Evolutionary conservation across 1,139 yeast genomes (phyloP), one percentile per base, ranked within the genome.

Genomic region (Blastobotrys raffinosifermentans): DNA sequence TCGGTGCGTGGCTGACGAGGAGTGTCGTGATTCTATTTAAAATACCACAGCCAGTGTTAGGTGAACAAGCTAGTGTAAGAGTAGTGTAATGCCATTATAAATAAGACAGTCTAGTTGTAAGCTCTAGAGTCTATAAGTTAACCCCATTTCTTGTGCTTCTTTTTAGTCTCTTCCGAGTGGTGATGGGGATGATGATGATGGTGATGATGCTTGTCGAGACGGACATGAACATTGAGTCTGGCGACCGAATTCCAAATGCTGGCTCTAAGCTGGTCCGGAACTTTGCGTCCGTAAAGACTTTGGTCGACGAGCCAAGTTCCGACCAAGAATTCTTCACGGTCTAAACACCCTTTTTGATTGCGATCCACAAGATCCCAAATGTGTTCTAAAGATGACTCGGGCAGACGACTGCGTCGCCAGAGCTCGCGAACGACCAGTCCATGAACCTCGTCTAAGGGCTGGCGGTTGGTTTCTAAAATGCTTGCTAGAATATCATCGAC

Each of bases 241-340:
- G 66, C 63, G 2, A 64, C 65, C 29, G 64, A 54, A 26, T 58
- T 54, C 70, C 70, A 65, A 4, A 65, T 54, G 10, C 53, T 55
- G 19, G 55, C 54, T 18, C 56, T 58, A 14, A 49, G 69, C 73
- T 63, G 63, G 47, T 74, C 72, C 0, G 97, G 96, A 35, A 91
- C 65, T 58, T 91, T 91, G 26, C 95, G 69, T 0, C 97, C 97
- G 55, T 89, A 91, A n/a, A 89, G 67, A 54, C 95, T 84, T 58
- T 89, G 97, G 59, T 89, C 97, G 1, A 89, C 91, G 5, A 86
- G 63, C 97, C 97, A 89, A 85, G 83, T 86, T 0, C 96, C 98
- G 10, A 87, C 93, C 27, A 89, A 64, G 53, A 91, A 91, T 46
- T 89, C 89, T 32, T 77, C 80, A 44, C 84, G 75, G 51, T 81